A percentile compares a stretch with the other conserved stretches of the same genome.
Conservation (phyloP, 208 protist species). For the Acanthamoeba triangularis region DNA sequence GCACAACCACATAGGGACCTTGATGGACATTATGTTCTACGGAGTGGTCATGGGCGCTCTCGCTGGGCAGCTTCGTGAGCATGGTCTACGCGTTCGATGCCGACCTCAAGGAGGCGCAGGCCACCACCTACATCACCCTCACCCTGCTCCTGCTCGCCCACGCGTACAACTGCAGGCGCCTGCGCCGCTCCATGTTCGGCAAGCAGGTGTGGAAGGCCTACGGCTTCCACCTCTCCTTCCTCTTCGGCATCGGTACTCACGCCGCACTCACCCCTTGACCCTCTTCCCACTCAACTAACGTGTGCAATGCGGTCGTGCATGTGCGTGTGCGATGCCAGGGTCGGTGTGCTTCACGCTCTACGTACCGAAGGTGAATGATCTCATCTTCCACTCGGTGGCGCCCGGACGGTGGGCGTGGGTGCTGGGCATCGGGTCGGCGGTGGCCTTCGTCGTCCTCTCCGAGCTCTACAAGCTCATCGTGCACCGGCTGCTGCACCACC, state of each 20-base stretch:
- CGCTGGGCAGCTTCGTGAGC: slow-evolving; percentile 38
- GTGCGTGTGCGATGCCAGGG: background rate
- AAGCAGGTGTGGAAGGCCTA: slow-evolving; percentile 65
- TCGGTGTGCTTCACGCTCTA: slow-evolving; percentile 72
- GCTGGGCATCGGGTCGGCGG: background rate
- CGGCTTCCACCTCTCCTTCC: slow-evolving; percentile 66
- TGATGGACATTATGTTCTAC: slow-evolving; percentile 60
- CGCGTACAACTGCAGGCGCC: slow-evolving; percentile 69
- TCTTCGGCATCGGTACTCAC: slow-evolving; percentile 66
- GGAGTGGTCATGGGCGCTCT: slow-evolving; percentile 41
- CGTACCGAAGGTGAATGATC: slow-evolving; percentile 20
- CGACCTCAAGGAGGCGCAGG: slow-evolving; percentile 38
- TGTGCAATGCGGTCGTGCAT: background rate
- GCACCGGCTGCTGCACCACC: background rate
- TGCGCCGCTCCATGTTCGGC: slow-evolving; percentile 55
- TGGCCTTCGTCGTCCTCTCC: background rate
- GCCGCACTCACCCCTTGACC: background rate
- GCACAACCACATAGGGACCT: background rate
- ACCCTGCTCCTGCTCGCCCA: slow-evolving; percentile 29
- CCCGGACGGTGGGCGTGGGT: slow-evolving; percentile 51
- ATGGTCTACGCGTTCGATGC: slow-evolving; percentile 2
- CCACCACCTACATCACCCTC: slow-evolving; percentile 69
- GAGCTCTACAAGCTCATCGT: slow-evolving; percentile 71
- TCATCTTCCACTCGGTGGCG: background rate
- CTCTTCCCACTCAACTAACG: background rate